Evolutionary conservation across 257 asterid genomes (phyloP).

Genomic region (Ophiorrhiza pumila): DNA sequence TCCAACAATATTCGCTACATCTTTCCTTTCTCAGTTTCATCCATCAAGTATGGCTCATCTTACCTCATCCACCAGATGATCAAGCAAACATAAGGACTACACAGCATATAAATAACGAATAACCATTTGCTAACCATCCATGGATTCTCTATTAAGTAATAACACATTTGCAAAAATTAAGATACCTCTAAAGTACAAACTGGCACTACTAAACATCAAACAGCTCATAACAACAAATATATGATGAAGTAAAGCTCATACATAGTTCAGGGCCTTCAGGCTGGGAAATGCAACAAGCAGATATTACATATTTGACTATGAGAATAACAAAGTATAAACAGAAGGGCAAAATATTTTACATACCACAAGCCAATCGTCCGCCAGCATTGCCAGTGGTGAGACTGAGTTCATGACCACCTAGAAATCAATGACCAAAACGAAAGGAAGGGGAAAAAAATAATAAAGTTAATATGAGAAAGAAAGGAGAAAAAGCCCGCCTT

Average conservation of each 20-base stretch:
- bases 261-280: too few species aligned
- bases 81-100: neutral
- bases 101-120: neutral
- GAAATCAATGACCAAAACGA: constrained; percentile 5
- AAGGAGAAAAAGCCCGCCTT: neutral
- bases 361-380: constrained; percentile 97
- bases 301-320: neutral
- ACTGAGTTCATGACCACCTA: constrained; percentile 97
- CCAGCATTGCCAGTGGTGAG: constrained; percentile 94
- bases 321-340: constrained; percentile 15
- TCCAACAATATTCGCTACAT: neutral
- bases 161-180: neutral
- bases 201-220: neutral
- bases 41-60: neutral
- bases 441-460: neutral
- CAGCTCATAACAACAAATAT: neutral
- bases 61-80: constrained; percentile 2
- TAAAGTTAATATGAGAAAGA: neutral
- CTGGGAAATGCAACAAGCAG: neutral
- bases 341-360: constrained; percentile 13
- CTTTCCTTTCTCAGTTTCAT: neutral
- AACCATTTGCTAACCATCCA: neutral
- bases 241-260: neutral
- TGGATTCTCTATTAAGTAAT: neutral
- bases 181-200: neutral